Evolutionary conservation across 345 rosid genomes (phyloP).

Genomic region (Lumnitzera racemosa): DNA sequence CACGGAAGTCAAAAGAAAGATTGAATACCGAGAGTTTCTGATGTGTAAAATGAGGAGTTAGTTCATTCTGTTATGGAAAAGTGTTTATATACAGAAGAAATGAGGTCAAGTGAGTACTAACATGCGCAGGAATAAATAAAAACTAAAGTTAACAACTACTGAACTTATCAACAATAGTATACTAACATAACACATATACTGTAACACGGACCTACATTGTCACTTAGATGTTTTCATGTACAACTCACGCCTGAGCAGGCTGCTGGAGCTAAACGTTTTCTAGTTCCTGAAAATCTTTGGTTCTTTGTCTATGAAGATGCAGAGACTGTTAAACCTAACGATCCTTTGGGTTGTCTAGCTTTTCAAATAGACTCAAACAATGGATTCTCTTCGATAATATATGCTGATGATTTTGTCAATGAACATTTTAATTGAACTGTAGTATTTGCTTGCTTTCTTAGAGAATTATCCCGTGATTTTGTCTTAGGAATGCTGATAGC

Average conservation of each 20-base stretch:
- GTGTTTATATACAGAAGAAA: no score
- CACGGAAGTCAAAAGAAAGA: no score
- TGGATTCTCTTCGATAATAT: slow-evolving; percentile 69
- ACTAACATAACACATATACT: no score
- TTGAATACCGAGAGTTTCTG: no score
- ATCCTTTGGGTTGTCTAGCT: slow-evolving; percentile 38
- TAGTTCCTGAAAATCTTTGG: slow-evolving; percentile 87
- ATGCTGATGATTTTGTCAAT: slow-evolving; percentile 9
- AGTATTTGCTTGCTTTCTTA: slow-evolving; percentile 20
- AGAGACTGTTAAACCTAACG: slow-evolving; percentile 50
- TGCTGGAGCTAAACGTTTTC: slow-evolving; percentile 76
- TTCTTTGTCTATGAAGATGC: slow-evolving; percentile 79
- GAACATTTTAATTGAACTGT: background rate
- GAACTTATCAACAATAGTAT: no score
- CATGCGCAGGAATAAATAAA: no score
- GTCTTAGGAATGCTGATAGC: no score
- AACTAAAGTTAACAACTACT: no score
- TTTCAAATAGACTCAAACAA: slow-evolving; percentile 52
- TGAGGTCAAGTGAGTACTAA: no score
- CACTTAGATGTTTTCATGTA: slow-evolving; percentile 73
- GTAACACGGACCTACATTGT: slow-evolving; percentile 48
- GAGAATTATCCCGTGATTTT: no score
- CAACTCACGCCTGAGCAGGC: slow-evolving; percentile 82
- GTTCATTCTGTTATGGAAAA: no score
- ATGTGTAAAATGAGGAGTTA: no score